Base-by-base conservation (phyloP, 345 rosid species). In the Erysimum cheiranthoides region DNA sequence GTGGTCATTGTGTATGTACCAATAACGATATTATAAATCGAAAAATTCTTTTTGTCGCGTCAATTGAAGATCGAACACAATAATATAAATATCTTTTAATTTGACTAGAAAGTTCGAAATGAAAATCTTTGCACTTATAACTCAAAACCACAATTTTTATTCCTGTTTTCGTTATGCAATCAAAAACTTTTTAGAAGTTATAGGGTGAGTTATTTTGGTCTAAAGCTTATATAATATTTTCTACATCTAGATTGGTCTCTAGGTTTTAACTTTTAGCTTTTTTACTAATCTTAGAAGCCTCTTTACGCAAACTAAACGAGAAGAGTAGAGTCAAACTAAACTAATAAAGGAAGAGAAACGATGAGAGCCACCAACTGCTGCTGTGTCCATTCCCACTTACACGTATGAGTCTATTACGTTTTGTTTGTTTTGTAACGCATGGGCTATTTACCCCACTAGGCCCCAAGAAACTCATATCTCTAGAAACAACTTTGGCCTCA, bases 391-490 rank as follows among this genome's bases (percentile, higher is more conserved):
- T 21, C 52, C 46, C 68, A 28, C 45, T 47, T 49, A 56, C 75
- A 70, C 61, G 80, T 71, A 34, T 71, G 10, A 16, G 35, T 21
- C 45, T 36, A 8, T 36, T 58, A 64, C 36, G 34, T 16, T 40
- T 68, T 46, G 40, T 76, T 42, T 77, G 42, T 54, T 47, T 12
- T 16, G 28, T 62, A 68, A 76, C 64, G 59, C 28, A 52, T 76
- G 34, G 13, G 31, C 45, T 25, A 34, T 5, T 70, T 35, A 35
- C 61, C 58, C 65, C 71, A 70, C 32, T 63, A 43, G 49, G 34
- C 46, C 47, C 76, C 77, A 40, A 18, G 3, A 32, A 63, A 54
- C 66, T 42, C 54, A 10, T 42, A 13, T 43, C 39, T 40, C 66
- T 52, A 30, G 16, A 57, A 47, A 50, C 61, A 59, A 68, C 39